phyloP scores from a whole-genome alignment of 768 basidiomycete genomes.

The Russula sp. region DNA sequence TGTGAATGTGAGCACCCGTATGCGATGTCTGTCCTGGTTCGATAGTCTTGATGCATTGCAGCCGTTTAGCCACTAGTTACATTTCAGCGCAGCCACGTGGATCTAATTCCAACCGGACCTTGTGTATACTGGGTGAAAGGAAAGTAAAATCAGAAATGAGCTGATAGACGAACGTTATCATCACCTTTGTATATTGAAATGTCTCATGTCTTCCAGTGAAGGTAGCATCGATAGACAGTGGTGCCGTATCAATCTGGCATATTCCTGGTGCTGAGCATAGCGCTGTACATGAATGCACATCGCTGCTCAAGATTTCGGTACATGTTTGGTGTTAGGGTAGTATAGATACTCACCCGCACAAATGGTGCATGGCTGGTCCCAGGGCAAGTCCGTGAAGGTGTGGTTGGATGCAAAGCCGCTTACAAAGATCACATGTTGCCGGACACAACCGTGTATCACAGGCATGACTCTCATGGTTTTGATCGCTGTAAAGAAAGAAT shows the following conservation, averaged over 20 bases:
- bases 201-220: constrained; percentile 54
- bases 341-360: constrained; percentile 44
- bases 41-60: constrained; percentile 42
- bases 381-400: constrained; percentile 47
- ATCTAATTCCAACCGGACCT: constrained; percentile 29
- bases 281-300: constrained; percentile 42
- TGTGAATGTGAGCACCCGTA: constrained; percentile 43
- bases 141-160: neutral
- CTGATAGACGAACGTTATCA: neutral
- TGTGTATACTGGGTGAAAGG: constrained; percentile 41
- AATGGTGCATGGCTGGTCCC: constrained; percentile 33
- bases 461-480: constrained; percentile 38
- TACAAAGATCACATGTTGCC: constrained; percentile 46
- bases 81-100: too few relatives aligned
- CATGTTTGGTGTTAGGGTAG: neutral
- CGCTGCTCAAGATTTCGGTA: constrained; percentile 28
- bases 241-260: constrained; percentile 52
- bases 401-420: constrained; percentile 39
- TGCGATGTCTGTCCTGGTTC: constrained; percentile 38
- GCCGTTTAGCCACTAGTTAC: constrained; percentile 40
- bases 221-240: constrained; percentile 53
- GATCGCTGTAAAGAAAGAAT: constrained; percentile 30
- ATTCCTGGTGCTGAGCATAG: constrained; percentile 41
- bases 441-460: constrained; percentile 51
- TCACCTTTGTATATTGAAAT: constrained; percentile 59